Base-by-base conservation (phyloP, 1,284 basidiomycete genomes). In the Rhodotorula glutinis region DNA sequence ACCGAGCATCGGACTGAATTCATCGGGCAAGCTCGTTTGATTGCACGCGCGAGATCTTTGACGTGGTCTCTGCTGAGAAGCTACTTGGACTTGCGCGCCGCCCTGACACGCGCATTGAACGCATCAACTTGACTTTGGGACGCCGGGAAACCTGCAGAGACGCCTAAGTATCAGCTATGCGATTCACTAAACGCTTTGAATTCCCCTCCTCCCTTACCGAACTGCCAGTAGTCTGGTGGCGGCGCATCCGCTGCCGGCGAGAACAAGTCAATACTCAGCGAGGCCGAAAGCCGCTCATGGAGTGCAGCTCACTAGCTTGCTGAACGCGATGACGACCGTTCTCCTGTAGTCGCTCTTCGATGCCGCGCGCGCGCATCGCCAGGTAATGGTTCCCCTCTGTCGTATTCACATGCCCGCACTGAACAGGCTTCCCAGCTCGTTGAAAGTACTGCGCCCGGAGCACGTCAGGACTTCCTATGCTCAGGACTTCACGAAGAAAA, bases 211-310 rank as follows among this genome's bases (percentile, higher is more conserved):
- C 11, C 33, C 33, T 21, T 17, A 67, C 70, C 71, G 47, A 72
- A 58, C 38, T 72, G 77, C 90, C 90, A 91, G 78, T 89, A 94
- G 29, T 85, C 86, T 1, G 91, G 91, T 23, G 92, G 92, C 0
- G 91, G 92, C 53, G 82, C 83, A 2, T 87, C 82, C 53, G 85
- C 83, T 41, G 83, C 8, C 25, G n/a, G n/a, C 17, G 91, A 53
- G 43, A 85, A 81, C 23, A 3, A 5, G 71, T 65, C 29, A 56
- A 69, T 71, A 41, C 66, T 58, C 57, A 65, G 40, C 16, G 11
- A 2, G 4, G 66, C 65, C 60, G 41, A 17, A 43, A 9, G 41
- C 9, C 11, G 43, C 8, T 16, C 17, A 21, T 44, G 43, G 17
- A n/a, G n/a, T n/a, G n/a, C 14, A 16, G 21, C 43, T 46, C 25